A percentile compares a stretch with the other conserved stretches of the same genome.
Evolutionary conservation across 306 rosid genomes (phyloP).

Genomic region (Cucurbita argyrosperma): DNA sequence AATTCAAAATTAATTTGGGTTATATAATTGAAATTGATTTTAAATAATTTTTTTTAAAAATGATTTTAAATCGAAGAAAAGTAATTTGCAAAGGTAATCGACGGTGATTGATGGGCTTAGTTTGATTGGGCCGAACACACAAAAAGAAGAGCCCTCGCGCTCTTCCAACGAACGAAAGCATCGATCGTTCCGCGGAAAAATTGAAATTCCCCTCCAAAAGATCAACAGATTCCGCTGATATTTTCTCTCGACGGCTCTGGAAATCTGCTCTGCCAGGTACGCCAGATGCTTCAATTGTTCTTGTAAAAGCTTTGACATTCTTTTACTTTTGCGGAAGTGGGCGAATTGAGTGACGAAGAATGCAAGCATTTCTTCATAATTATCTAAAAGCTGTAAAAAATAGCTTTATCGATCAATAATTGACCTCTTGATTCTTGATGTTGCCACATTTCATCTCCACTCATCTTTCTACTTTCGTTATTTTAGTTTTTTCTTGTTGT

Average conservation of each 20-base stretch:
- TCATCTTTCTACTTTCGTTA: neutral
- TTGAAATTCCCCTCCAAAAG: neutral
- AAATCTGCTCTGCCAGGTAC: neutral
- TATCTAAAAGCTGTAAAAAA: neutral
- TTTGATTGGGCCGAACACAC: neutral
- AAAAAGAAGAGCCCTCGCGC: neutral
- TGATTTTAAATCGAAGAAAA: too few relatives aligned
- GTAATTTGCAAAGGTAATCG: too few relatives aligned
- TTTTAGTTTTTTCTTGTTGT: neutral
- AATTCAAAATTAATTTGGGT: too few relatives aligned
- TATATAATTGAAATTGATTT: too few relatives aligned
- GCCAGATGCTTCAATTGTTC: neutral
- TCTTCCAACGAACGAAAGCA: neutral
- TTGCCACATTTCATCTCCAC: neutral
- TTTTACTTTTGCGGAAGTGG: neutral
- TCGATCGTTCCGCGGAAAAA: neutral
- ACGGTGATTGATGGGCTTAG: neutral
- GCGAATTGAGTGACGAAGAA: neutral
- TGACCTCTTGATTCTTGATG: conserved; percentile 1
- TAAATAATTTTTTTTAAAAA: too few relatives aligned
- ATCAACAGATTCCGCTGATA: neutral
- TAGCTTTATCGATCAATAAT: neutral
- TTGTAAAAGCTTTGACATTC: neutral
- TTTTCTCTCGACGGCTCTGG: neutral
- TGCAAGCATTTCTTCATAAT: neutral